phyloP scores from a whole-genome alignment of 306 rosid genomes.

The Trichosanthes truncata region DNA sequence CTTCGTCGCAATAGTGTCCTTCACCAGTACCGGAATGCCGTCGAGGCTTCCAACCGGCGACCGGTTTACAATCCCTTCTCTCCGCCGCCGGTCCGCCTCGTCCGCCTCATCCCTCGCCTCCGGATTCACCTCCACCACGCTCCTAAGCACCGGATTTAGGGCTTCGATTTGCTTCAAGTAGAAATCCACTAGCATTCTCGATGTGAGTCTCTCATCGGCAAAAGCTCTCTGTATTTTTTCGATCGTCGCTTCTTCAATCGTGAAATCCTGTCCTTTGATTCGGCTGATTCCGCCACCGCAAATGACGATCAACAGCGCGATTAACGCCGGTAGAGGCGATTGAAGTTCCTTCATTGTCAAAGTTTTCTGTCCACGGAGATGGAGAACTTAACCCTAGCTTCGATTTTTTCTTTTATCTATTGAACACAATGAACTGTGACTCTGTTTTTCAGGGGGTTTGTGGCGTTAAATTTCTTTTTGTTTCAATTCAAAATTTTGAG shows the following conservation, averaged over 20 bases:
- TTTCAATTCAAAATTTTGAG: background rate
- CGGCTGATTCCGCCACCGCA: background rate
- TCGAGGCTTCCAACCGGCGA: slow-evolving; percentile 20
- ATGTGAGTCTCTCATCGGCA: slow-evolving; percentile 24
- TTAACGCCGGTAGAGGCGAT: background rate
- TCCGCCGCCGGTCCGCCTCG: slow-evolving; percentile 42
- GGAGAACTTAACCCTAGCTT: background rate
- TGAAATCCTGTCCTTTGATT: slow-evolving; percentile 10
- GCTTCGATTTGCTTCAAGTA: slow-evolving; percentile 27
- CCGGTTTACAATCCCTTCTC: background rate
- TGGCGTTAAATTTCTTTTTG: background rate
- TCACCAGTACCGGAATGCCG: slow-evolving; percentile 50
- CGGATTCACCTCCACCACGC: slow-evolving; percentile 60
- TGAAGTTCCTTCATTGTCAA: background rate
- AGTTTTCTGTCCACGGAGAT: too few species aligned
- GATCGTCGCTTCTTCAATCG: slow-evolving; percentile 41
- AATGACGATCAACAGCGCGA: background rate
- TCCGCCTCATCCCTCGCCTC: slow-evolving; percentile 47
- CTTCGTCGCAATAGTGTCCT: slow-evolving; percentile 44
- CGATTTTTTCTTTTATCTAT: too few species aligned
- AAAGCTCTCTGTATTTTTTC: slow-evolving; percentile 43
- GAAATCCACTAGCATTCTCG: slow-evolving; percentile 33
- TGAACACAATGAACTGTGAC: background rate
- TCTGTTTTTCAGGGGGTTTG: background rate
- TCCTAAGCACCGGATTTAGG: slow-evolving; percentile 39